Base-by-base conservation (phyloP, 192 early-diverging fungal genomes). In the Coemansia sp. region DNA sequence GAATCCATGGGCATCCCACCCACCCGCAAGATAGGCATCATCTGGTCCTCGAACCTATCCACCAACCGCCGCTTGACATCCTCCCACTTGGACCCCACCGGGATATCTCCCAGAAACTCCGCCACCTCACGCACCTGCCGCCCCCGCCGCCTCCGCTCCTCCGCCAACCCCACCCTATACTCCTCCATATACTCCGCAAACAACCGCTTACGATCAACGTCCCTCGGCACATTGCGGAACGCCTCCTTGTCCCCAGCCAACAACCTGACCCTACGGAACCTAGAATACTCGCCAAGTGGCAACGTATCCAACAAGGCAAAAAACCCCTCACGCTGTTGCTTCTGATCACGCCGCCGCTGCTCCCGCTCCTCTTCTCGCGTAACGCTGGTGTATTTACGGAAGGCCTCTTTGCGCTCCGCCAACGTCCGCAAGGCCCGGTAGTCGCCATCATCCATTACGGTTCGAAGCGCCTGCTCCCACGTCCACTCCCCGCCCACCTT, bases 391-490 rank as follows among this genome's bases (percentile, higher is more conserved):
- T 85, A 94, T 20, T 69, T 59, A 22, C 86, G 67, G 58, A 93
- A 98, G 0, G 87, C 89, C 3, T 75, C 61, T 53, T 92, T 92
- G 25, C 93, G 80, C 49, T 94, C 91, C 0, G 77, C 49, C 6
- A 88, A 68, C 0, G 92, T 88, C 37, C 84, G 88, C 11, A 98
- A 58, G 0, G 84, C 81, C 2, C 85, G 76, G 55, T 98, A 98
- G 64, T 85, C 77, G 3, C 89, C 87, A 30, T 93, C 81, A 33
- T 83, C 81, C 31, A 88, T 86, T 9, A 88, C 86, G 5, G 83
- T 82, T 10, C 89, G 82, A 80, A 96, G 84, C 8, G 90, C 82
- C 50, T 93, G 80, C 47, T 94, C 91, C 96, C 96, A 96, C 9
- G 85, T 84, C 93, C 92, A 95, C 23, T 83, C 73, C 13, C 86